Evolutionary conservation across 1,284 basidiomycete genomes (phyloP).

Genomic region (Apiotrichum porosum): DNA sequence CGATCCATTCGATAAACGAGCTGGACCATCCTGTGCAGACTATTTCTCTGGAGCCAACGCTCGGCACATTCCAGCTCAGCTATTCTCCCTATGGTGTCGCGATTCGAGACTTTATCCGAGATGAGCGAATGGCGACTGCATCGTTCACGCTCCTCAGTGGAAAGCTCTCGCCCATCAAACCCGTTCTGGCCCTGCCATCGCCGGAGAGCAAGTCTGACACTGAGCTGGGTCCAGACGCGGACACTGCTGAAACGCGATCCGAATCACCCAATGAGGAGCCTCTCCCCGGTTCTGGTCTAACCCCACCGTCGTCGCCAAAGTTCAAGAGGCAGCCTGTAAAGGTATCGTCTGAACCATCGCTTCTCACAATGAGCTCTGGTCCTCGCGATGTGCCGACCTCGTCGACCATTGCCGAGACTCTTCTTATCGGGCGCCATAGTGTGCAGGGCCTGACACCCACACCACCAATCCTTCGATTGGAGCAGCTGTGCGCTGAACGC

Average conservation of each 20-base stretch:
- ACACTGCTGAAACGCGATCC: neutral
- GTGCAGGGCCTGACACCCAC: constrained; percentile 46
- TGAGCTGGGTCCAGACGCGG: neutral
- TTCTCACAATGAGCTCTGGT: constrained; percentile 6
- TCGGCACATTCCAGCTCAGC: constrained; percentile 30
- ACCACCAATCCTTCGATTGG: constrained; percentile 40
- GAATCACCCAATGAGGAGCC: constrained; percentile 24
- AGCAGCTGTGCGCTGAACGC: constrained; percentile 41
- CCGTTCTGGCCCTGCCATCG: neutral
- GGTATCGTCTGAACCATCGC: constrained; percentile 20
- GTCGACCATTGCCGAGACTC: constrained; percentile 40
- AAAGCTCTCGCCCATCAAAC: constrained; percentile 17
- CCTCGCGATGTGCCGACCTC: constrained; percentile 23
- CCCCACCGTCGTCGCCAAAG: constrained; percentile 36
- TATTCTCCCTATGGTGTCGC: constrained; percentile 47
- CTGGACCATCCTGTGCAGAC: constrained; percentile 66
- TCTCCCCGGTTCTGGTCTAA: constrained; percentile 39
- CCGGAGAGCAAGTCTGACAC: neutral
- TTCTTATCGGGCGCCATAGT: constrained; percentile 45
- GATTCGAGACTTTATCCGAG: constrained; percentile 39
- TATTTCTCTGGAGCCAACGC: constrained; percentile 54
- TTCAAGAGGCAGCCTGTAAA: constrained; percentile 23
- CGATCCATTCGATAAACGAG: constrained; percentile 72
- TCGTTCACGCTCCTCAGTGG: constrained; percentile 31
- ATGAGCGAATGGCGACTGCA: constrained; percentile 31